Evolutionary conservation across 441 rosid genomes (phyloP), one percentile per base, ranked within the genome.

Genomic region (Pelargonium citronellum): DNA sequence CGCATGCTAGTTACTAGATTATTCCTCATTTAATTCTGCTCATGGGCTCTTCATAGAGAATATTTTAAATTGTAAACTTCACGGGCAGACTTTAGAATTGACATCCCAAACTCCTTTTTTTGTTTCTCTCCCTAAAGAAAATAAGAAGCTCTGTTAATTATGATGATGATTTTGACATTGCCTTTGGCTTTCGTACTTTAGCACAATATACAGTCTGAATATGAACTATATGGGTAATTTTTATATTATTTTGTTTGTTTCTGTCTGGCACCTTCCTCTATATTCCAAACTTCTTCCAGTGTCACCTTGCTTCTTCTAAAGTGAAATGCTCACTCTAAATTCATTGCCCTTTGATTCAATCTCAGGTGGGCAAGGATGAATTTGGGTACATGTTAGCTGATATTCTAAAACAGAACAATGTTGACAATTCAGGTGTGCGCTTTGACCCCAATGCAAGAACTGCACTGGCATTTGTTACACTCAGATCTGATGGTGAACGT

Each of bases 401-500:
- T 63, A 88, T 91, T 73, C 81, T 95, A 44, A 85, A 85, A 71
- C 81, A 92, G 73, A 88, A 95, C 81, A 84, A 92, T 22, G 98
- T 95, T 6, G 77, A 92, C 34, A 86, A 81, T 80, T 89, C 96
- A 5, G 95, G 98, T 16, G 73, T 95, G 79, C 90, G 96, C 57
- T 89, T 83, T 71, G 99, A 95, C 67, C 80, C 81, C 65, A 81
- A 67, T 30, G 99, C 99, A 74, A 81, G 98, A 66, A 95, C 98
- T 66, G 97, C 97, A 47, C 80, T 95, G 68, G 97, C 99, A 71
- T 95, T 95, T 82, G 97, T 95, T 20, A 95, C 99, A 0, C 78
- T 90, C 39, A 81, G 90, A 83, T 87, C 81, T 78, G 99, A 95
- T 70, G 99, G 98, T n/a, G 98, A 95, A 78, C 96, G 99, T 30